Base-by-base conservation (phyloP, 495 filamentous ascomycete species). In the Cudoniella acicularis region DNA sequence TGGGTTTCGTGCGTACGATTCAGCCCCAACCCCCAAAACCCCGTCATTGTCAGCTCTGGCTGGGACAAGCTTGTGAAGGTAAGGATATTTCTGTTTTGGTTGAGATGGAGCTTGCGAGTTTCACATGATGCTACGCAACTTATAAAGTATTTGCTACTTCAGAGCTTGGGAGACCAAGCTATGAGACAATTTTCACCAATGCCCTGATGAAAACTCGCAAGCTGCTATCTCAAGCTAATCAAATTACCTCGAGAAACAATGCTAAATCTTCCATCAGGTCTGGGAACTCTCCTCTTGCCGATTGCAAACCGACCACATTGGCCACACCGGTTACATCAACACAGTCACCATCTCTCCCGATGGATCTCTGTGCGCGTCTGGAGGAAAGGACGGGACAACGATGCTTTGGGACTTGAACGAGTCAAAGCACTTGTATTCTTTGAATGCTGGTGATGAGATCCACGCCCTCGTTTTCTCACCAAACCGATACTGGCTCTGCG, bases 51-150 rank as follows among this genome's bases (percentile, higher is more conserved):
- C 74, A 94, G 89, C 74, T 88, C 88, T 77, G 92, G 92, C 70
- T 99, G 94, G 95, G 94, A 99, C 83, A 99, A 99, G 85, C 87
- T 96, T 63, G 94, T 99, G 72, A 99, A 99, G 94, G 94, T 99
- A 85, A 68, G 93, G 75, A 36, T 41, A 50, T 53, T 54, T 65
- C 22, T 59, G 24, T 42, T 23, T 46, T 21, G 48, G 1, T 36
- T 13, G 11, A 54, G 3, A 23, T 24, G 22, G 23, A 51, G 50
- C 53, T 41, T 63, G 49, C 67, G 54, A 61, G 16, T 57, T 69
- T 70, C 64, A 77, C 54, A 96, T 89, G 94, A 98, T 98, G 94
- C 79, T 90, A 83, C 52, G 59, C 83, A 85, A 81, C 69, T 72
- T 75, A 74, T 46, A 76, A 93, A 91, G 92, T 99, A 99, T 98